A percentile compares a stretch with the other conserved stretches of the same genome.
phyloP scores from a whole-genome alignment of 805 yeast species.

The Kazachstania viticola region DNA sequence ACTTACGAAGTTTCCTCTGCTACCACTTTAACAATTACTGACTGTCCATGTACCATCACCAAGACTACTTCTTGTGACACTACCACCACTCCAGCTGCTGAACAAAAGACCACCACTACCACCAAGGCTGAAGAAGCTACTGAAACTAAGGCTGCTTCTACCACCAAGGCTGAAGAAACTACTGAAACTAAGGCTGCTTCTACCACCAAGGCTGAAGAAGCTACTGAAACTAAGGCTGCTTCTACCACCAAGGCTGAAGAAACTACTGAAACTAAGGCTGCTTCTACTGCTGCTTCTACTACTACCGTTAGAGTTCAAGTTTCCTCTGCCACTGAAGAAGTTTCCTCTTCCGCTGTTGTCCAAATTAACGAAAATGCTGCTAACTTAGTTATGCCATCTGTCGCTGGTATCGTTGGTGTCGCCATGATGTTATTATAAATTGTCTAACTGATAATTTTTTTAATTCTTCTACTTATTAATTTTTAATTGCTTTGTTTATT shows the following conservation, averaged over 20 bases:
- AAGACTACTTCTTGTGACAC: slow-evolving; percentile 4
- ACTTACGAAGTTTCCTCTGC: slow-evolving; percentile 69
- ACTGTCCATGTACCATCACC: slow-evolving; percentile 67
- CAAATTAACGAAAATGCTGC: slow-evolving; percentile 5
- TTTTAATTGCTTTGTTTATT: no score
- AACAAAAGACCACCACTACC: slow-evolving; percentile 4
- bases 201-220: slow-evolving; percentile 7
- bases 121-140: slow-evolving; percentile 1
- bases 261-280: slow-evolving; percentile 3
- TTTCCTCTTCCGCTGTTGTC: slow-evolving; percentile 2
- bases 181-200: slow-evolving; percentile 5
- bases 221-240: slow-evolving; percentile 6
- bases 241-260: slow-evolving; percentile 2
- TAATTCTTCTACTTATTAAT: no score
- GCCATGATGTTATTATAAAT: slow-evolving; percentile 7
- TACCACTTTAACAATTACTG: slow-evolving; percentile 74
- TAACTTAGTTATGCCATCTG: slow-evolving; percentile 6
- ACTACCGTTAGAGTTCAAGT: not conserved
- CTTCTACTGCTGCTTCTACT: not conserved
- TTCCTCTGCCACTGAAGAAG: slow-evolving; percentile 1
- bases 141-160: slow-evolving; percentile 6
- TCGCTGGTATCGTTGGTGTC: slow-evolving; percentile 9
- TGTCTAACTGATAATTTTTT: no score
- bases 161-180: slow-evolving; percentile 4
- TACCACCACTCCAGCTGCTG: slow-evolving; percentile 1